A percentile compares a stretch with the other conserved stretches of the same genome.
Evolutionary conservation across 208 protist genomes (phyloP).

Genomic region (Trypanosoma caninum): DNA sequence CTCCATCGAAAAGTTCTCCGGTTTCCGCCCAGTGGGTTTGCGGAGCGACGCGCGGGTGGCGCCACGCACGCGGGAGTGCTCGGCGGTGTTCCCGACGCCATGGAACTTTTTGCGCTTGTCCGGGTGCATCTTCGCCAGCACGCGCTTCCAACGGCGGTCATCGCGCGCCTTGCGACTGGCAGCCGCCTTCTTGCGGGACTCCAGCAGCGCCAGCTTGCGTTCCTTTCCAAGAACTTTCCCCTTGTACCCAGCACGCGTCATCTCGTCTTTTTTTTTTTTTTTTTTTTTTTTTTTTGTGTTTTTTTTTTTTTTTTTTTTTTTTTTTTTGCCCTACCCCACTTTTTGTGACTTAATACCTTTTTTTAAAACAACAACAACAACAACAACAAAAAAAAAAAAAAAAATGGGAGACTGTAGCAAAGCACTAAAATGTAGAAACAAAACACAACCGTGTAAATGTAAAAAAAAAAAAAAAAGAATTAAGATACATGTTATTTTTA

Average conservation of each 20-base stretch:
- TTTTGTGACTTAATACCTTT: no score
- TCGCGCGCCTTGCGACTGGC: constrained; percentile 81
- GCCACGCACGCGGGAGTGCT: constrained; percentile 83
- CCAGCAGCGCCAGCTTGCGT: constrained; percentile 74
- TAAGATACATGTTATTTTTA: no score
- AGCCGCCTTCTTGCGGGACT: constrained; percentile 64
- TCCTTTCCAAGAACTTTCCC: constrained; percentile 31
- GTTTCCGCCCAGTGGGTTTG: constrained; percentile 83
- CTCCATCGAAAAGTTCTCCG: constrained; percentile 91
- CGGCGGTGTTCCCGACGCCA: constrained; percentile 84
- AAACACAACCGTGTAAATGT: no score
- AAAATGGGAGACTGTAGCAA: no score
- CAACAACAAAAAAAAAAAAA: no score
- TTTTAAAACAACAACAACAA: no score
- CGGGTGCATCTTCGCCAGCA: constrained; percentile 82
- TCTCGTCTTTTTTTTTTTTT: constrained; percentile 5
- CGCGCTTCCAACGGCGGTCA: constrained; percentile 87
- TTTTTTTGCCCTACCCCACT: not conserved
- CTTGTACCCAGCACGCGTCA: not conserved
- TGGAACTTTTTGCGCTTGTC: constrained; percentile 85
- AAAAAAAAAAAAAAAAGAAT: no score
- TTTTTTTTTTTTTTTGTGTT: not conserved
- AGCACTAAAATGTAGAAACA: no score
- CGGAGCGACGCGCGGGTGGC: constrained; percentile 75
- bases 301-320: not conserved